Evolutionary conservation across 2,329 filamentous ascomycete genomes (phyloP).

Genomic region (Chrysoporthe deuterocubensis): DNA sequence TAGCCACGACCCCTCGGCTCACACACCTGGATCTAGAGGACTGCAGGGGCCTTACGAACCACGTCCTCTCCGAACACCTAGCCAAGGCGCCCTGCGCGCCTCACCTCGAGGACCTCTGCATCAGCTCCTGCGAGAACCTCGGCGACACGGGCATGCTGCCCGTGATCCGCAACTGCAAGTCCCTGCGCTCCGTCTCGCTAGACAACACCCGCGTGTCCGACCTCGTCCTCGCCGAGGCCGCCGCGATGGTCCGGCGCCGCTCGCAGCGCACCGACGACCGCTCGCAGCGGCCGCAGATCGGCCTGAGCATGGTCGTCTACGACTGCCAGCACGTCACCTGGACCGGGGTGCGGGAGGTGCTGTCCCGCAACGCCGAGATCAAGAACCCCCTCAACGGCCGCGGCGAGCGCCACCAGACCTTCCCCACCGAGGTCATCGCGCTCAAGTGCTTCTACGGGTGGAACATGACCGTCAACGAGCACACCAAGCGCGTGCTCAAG

Average conservation of each 20-base stretch:
- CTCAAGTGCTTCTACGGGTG: constrained; percentile 95
- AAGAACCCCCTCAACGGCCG: constrained; percentile 48
- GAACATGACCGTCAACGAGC: constrained; percentile 93
- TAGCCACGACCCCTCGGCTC: constrained; percentile 76
- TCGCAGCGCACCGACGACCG: constrained; percentile 46
- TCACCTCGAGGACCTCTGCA: constrained; percentile 76
- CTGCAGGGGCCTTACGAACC: constrained; percentile 75
- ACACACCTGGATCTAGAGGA: constrained; percentile 92
- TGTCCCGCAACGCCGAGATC: constrained; percentile 82
- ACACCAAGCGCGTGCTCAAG: constrained; percentile 80
- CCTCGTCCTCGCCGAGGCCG: constrained; percentile 82
- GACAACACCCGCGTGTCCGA: constrained; percentile 94
- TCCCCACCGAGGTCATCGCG: constrained; percentile 78
- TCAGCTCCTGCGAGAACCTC: constrained; percentile 88
- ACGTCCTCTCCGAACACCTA: constrained; percentile 71
- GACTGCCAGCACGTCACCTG: constrained; percentile 93
- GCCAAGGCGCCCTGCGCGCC: constrained; percentile 76
- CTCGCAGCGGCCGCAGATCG: constrained; percentile 55
- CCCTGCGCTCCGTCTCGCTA: constrained; percentile 75
- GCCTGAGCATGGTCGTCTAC: constrained; percentile 80
- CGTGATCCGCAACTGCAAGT: constrained; percentile 74
- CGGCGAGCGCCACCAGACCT: constrained; percentile 43
- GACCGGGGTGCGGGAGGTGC: constrained; percentile 85
- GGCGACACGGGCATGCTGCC: constrained; percentile 84
- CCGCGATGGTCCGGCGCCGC: constrained; percentile 75